Conservation (phyloP, 106 monocot species). For the Phalaenopsis aphrodite region DNA sequence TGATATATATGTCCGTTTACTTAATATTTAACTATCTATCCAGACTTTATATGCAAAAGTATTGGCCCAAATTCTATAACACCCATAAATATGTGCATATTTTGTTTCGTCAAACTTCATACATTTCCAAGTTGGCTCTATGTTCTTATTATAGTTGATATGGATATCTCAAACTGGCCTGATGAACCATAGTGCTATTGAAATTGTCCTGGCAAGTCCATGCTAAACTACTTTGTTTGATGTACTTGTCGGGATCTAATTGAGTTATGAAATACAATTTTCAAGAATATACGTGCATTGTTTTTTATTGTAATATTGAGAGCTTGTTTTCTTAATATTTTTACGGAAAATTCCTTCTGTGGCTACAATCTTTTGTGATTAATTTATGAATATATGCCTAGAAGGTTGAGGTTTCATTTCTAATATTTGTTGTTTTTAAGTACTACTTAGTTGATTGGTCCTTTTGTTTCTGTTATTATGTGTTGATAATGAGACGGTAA, state of each 20-base stretch:
- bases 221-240: background rate
- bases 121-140: background rate
- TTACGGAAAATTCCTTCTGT: background rate
- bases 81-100: background rate
- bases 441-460: background rate
- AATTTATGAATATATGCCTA: background rate
- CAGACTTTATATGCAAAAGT: too few relatives aligned
- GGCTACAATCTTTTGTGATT: background rate
- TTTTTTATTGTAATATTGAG: background rate
- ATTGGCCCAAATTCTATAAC: background rate
- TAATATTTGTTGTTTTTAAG: background rate
- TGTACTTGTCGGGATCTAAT: background rate
- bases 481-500: background rate
- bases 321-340: background rate
- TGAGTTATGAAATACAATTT: background rate
- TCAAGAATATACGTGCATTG: background rate
- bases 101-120: background rate
- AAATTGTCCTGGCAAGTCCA: background rate
- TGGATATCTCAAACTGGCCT: background rate
- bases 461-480: background rate
- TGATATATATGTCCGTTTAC: too few relatives aligned
- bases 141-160: background rate
- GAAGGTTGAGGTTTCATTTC: background rate
- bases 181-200: background rate
- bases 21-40: too few relatives aligned